Percentiles rank a stretch among this genome's conserved stretches.
Conservation (phyloP, 768 basidiomycete genomes). For the Chalciporus chontae region DNA sequence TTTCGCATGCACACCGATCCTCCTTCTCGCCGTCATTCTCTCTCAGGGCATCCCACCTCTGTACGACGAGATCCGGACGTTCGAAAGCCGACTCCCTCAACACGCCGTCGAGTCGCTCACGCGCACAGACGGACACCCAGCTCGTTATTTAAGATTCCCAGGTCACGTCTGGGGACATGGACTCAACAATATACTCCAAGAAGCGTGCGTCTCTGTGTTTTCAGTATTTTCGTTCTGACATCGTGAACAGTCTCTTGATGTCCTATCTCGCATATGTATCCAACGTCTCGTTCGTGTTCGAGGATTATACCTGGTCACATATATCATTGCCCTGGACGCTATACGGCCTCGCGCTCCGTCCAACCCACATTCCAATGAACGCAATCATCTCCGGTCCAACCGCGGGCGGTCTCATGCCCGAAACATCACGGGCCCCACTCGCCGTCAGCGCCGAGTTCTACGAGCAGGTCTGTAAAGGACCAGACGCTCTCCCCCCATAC, state of each 20-base stretch:
- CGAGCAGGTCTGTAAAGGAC: conserved; percentile 41
- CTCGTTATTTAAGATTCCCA: conserved; percentile 46
- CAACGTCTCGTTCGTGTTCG: conserved; percentile 57
- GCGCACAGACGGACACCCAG: conserved; percentile 1
- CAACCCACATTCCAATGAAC: conserved; percentile 51
- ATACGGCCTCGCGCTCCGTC: conserved; percentile 51
- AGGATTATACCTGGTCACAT: conserved; percentile 61
- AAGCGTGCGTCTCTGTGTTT: conserved; percentile 42
- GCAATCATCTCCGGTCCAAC: conserved; percentile 57
- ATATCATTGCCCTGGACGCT: conserved; percentile 50
- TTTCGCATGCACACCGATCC: conserved; percentile 17
- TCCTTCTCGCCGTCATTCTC: conserved; percentile 30
- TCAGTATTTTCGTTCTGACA: background rate
- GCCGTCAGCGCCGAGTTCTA: conserved; percentile 51
- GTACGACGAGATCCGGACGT: conserved; percentile 34
- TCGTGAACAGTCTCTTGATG: conserved; percentile 41
- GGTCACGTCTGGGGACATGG: conserved; percentile 60
- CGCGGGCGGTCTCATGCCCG: conserved; percentile 42
- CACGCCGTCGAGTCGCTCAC: conserved; percentile 28
- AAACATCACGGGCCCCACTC: conserved; percentile 21
- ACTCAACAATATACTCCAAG: conserved; percentile 59
- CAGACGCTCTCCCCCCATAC: conserved; percentile 27
- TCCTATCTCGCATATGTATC: conserved; percentile 49
- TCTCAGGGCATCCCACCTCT: conserved; percentile 38
- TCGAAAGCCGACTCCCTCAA: conserved; percentile 37